Evolutionary conservation across 163 green algal genomes (phyloP).

Genomic region (Chlorella variabilis): DNA sequence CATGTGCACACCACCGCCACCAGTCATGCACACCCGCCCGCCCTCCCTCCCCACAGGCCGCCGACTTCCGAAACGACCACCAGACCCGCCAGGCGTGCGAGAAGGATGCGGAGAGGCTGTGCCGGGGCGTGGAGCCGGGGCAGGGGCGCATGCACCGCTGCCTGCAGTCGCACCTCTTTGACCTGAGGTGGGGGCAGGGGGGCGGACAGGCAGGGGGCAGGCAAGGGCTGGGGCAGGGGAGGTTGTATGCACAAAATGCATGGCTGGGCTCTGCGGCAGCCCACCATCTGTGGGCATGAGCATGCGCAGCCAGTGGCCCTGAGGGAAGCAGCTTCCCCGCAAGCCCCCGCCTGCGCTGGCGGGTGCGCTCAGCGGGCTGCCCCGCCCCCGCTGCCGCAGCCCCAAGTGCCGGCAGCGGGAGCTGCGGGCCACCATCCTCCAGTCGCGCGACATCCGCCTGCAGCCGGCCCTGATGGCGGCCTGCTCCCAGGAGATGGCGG

Average conservation of each 20-base stretch:
- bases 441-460: constrained; percentile 79
- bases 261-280: too few species aligned
- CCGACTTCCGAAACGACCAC: constrained; percentile 78
- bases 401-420: constrained; percentile 71
- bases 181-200: constrained; percentile 51
- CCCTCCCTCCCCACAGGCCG: too few species aligned
- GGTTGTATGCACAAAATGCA: not conserved
- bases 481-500: constrained; percentile 77
- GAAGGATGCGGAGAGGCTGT: constrained; percentile 74
- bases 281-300: too few species aligned
- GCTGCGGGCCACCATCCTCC: constrained; percentile 72
- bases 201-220: not conserved
- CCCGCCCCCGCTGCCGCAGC: too few species aligned
- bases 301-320: too few species aligned
- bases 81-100: constrained; percentile 77
- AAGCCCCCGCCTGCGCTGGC: too few species aligned
- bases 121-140: constrained; percentile 56
- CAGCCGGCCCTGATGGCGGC: constrained; percentile 77
- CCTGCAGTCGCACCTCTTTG: constrained; percentile 66
- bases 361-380: too few species aligned
- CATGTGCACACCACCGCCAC: too few species aligned
- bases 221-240: not conserved
- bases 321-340: too few species aligned
- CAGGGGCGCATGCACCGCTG: constrained; percentile 76
- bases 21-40: too few species aligned